Base-by-base conservation (phyloP, 257 asterid species). In the Solanum dulcamara region DNA sequence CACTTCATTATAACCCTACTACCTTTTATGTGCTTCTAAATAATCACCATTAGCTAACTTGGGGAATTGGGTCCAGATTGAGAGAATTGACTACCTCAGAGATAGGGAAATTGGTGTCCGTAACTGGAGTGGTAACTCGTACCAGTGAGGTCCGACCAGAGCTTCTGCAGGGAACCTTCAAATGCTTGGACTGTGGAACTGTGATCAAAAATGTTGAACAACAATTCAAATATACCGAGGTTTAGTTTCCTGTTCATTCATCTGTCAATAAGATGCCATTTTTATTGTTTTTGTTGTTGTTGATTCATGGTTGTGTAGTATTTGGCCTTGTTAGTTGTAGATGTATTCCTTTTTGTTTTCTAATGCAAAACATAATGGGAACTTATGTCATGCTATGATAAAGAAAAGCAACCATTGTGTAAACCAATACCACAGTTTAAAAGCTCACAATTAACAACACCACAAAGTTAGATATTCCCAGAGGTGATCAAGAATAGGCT, bases 131-230 rank as follows among this genome's bases (percentile, higher is more conserved):
- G 11, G 98, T 97, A 51, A 97, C 99, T 10, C 92, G 99, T 81
- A 97, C 98, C 53, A 93, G 99, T 71, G 99, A 97, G 91, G 99
- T 97, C 70, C 92, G 99, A 6, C 99, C 98, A 0, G 99, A 95
- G 93, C 99, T 97, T 85, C 92, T 95, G 26, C 91, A 87, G 80
- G 99, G 99, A 30, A 91, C 93, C 84, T 97, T 97, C 89, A 95
- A 95, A 93, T 97, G 99, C 88, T 85, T 97, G 94, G 99, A 94
- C 15, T 95, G 99, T 53, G 98, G 96, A 32, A 87, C 88, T 84
- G 92, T 92, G 37, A 89, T 90, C 85, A 93, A 90, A 90, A 91
- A 94, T 84, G 95, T 94, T 28, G 99, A 97, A 64, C 99, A 97
- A 84, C 99, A 97, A 64, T 97, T 93, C 91, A 97, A 97, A 91